Conservation (phyloP, 2,329 filamentous ascomycete species). For the Penicillium sp. region DNA sequence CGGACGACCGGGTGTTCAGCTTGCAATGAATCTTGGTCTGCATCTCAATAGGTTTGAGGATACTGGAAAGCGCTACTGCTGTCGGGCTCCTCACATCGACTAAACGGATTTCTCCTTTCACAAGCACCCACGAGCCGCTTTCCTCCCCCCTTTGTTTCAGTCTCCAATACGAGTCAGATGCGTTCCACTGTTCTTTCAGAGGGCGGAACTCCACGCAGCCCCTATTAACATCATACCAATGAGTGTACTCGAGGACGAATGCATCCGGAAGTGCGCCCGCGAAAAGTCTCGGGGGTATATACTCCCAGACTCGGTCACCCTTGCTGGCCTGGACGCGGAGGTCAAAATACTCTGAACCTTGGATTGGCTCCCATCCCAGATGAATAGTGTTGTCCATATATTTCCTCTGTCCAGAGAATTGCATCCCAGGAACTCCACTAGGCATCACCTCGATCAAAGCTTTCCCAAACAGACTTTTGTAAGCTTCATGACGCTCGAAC, state of each 20-base stretch:
- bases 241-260: slow-evolving; percentile 49
- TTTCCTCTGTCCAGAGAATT: slow-evolving; percentile 28
- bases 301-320: slow-evolving; percentile 30
- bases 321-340: slow-evolving; percentile 39
- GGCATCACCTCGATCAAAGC: slow-evolving; percentile 28
- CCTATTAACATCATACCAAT: slow-evolving; percentile 52
- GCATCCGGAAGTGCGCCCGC: slow-evolving; percentile 33
- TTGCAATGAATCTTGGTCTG: slow-evolving; percentile 42
- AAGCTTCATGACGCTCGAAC: slow-evolving; percentile 30
- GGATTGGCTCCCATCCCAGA: slow-evolving; percentile 16
- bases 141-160: not conserved
- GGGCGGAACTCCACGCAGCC: slow-evolving; percentile 39
- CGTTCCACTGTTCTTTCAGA: slow-evolving; percentile 33
- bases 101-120: slow-evolving; percentile 2
- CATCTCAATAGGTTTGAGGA: slow-evolving; percentile 45
- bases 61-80: slow-evolving; percentile 6
- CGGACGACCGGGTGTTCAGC: slow-evolving; percentile 17
- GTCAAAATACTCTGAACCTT: slow-evolving; percentile 29
- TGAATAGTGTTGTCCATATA: slow-evolving; percentile 29
- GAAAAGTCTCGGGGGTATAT: slow-evolving; percentile 38
- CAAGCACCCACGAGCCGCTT: slow-evolving; percentile 8
- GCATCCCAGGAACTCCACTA: slow-evolving; percentile 22
- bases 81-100: slow-evolving; percentile 25
- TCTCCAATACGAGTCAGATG: slow-evolving; percentile 30
- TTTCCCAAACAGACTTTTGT: slow-evolving; percentile 32